These are phyloP conservation scores for Clausena lansium DNA, from an alignment of 345 rosid species.

Conservation along the genomic window DNA sequence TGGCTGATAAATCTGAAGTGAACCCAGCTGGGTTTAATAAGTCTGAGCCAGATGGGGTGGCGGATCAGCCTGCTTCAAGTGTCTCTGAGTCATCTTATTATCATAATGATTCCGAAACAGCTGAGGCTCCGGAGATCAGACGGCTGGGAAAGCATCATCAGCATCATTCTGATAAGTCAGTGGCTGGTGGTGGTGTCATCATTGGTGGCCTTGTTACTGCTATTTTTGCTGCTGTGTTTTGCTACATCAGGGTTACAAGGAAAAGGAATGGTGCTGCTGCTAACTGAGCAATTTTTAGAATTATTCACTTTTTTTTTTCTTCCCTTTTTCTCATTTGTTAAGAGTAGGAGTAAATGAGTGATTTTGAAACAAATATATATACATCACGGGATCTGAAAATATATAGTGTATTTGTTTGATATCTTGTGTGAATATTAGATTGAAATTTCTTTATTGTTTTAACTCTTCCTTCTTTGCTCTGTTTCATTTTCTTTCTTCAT, in stretches of 20 bases:
- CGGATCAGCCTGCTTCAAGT: constrained; percentile 22
- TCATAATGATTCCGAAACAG: constrained; percentile 10
- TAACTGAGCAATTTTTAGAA: constrained; percentile 9
- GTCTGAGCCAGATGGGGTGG: constrained; percentile 8
- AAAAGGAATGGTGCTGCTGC: constrained; percentile 21
- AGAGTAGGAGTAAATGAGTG: not conserved
- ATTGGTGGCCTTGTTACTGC: constrained; percentile 64
- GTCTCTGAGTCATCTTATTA: constrained; percentile 5
- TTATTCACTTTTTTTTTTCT: not conserved
- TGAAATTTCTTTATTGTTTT: not conserved
- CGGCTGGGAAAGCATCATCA: constrained; percentile 44
- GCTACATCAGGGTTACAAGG: constrained; percentile 64
- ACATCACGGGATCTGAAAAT: not conserved
- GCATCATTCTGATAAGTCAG: constrained; percentile 35
- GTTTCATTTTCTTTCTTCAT: not conserved
- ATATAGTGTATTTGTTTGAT: not conserved
- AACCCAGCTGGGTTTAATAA: constrained; percentile 14
- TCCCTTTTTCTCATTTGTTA: not conserved
- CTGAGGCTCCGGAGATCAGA: constrained; percentile 46
- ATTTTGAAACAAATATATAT: not conserved
- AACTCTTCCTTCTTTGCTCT: not conserved
- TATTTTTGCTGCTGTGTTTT: constrained; percentile 55
- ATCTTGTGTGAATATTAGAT: constrained; percentile 7
- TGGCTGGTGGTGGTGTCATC: constrained; percentile 66
- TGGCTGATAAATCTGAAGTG: constrained; percentile 19